A percentile compares a stretch with the other conserved stretches of the same genome.
phyloP scores from a whole-genome alignment of 768 basidiomycete genomes.

The Pulveroboletus sp. region DNA sequence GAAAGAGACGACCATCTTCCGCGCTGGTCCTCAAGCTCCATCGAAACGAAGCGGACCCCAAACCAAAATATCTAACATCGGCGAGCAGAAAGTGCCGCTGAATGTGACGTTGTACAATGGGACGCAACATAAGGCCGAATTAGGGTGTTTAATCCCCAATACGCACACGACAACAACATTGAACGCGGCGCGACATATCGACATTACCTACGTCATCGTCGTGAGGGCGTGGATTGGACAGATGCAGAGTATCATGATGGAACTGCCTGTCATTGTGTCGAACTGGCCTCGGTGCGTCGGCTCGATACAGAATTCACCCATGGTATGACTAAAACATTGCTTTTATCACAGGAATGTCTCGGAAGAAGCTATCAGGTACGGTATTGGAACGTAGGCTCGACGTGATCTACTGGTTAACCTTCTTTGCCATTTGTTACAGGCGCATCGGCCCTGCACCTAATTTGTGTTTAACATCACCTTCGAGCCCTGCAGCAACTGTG shows the following conservation, averaged over 20 bases:
- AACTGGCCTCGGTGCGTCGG: constrained; percentile 76
- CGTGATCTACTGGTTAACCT: background rate
- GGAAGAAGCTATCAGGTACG: constrained; percentile 58
- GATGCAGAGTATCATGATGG: constrained; percentile 60
- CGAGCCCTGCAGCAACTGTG: constrained; percentile 29
- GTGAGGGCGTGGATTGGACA: constrained; percentile 77
- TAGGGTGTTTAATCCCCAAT: constrained; percentile 63
- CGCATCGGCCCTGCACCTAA: constrained; percentile 49
- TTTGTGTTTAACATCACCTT: constrained; percentile 30
- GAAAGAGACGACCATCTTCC: constrained; percentile 72
- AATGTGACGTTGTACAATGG: constrained; percentile 74
- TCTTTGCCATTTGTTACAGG: constrained; percentile 21
- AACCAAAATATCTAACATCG: constrained; percentile 49
- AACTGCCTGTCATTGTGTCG: constrained; percentile 75
- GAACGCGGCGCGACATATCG: constrained; percentile 78
- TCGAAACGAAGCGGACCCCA: constrained; percentile 57
- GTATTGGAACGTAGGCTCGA: background rate
- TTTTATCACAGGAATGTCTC: constrained; percentile 55
- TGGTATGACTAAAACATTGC: background rate
- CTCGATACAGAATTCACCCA: background rate
- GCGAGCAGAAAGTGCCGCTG: constrained; percentile 68
- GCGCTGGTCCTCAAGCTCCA: constrained; percentile 50
- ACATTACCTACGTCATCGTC: constrained; percentile 73
- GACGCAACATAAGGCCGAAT: constrained; percentile 65
- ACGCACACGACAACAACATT: constrained; percentile 79